Base-by-base conservation (phyloP, 75 land plant genomes). In the Picea sitchensis region DNA sequence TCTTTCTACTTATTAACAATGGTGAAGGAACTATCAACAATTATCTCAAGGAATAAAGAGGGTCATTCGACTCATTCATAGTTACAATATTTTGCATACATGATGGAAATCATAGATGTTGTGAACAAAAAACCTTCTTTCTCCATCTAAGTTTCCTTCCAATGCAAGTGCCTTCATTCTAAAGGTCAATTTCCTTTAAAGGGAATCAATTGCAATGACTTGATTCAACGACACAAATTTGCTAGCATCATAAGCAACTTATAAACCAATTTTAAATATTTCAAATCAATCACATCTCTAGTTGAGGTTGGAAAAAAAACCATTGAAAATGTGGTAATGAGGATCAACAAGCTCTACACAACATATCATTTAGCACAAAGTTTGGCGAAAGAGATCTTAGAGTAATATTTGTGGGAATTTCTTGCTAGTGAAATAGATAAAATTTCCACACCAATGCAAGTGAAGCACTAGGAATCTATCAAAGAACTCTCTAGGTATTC, bases 361-460 rank as follows among this genome's bases (percentile, higher is more conserved):
- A 47, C 61, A 41, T 17, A 32, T 9, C 9, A 76, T 76, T 79
- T 79, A 76, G 1, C 18, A 14, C 79, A 73, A 81, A 38, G 67
- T 59, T 54, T 51, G 77, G n/a, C 38, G 4, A 14, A 61, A 75
- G 7, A 76, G 44, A 23, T 65, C 65, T 59, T 81, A 76, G 3
- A n/a, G 54, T 20, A 81, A 67, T 15, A 81, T 75, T 0, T 41
- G 20, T 51, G 62, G 67, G 68, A 69, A 81, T 78, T 51, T 81
- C 23, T 75, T 81, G 71, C 68, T 76, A 20, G 68, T 76, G 79
- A 81, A 81, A 65, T 81, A 81, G 21, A 76, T 63, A 26, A 81
- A 15, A 17, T 81, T 51, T 1, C 79, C 79, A 60, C 63, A 59
- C 82, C 82, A 38, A 81, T 61, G 58, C 82, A 81, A 34, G 76